Percentiles rank a stretch among this genome's conserved stretches.
Conservation (phyloP, 2,329 filamentous ascomycete species). For the Xylaria sp. region DNA sequence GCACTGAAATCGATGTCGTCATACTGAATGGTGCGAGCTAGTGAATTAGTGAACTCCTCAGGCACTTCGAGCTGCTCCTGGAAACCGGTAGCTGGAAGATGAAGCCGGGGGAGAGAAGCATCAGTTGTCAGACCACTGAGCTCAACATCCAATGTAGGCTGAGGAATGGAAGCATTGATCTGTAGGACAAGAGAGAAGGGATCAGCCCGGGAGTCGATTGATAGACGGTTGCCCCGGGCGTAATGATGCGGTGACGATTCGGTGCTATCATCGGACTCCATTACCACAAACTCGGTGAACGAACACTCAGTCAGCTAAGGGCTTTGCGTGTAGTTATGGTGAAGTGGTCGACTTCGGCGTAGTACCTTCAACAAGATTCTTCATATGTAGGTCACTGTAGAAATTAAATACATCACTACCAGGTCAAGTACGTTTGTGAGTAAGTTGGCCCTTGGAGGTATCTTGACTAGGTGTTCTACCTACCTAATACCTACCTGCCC, state of each 20-base stretch:
- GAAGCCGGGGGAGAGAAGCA: constrained; percentile 36
- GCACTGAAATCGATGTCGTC: not conserved
- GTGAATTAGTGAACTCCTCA: constrained; percentile 33
- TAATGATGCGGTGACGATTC: constrained; percentile 40
- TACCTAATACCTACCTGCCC: no score
- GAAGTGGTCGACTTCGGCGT: not conserved
- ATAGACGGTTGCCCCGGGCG: constrained; percentile 42
- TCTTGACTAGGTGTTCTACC: no score
- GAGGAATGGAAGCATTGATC: constrained; percentile 24
- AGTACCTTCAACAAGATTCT: not conserved
- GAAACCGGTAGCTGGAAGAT: constrained; percentile 32
- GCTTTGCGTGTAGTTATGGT: not conserved
- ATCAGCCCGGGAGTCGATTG: constrained; percentile 42
- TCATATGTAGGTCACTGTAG: not conserved
- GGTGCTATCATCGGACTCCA: constrained; percentile 14
- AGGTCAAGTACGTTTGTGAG: not conserved
- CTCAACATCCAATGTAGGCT: constrained; percentile 16
- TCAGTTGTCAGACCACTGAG: constrained; percentile 31
- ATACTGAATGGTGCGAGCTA: constrained; percentile 31
- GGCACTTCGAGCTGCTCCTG: constrained; percentile 38
- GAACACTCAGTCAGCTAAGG: not conserved
- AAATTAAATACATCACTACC: not conserved
- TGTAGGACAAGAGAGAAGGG: constrained; percentile 32
- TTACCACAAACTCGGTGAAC: not conserved
- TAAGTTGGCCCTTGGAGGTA: no score